Percentiles rank a stretch among this genome's conserved stretches.
Conservation (phyloP, 2,329 filamentous ascomycete genomes). For the Pseudonectria buxi region DNA sequence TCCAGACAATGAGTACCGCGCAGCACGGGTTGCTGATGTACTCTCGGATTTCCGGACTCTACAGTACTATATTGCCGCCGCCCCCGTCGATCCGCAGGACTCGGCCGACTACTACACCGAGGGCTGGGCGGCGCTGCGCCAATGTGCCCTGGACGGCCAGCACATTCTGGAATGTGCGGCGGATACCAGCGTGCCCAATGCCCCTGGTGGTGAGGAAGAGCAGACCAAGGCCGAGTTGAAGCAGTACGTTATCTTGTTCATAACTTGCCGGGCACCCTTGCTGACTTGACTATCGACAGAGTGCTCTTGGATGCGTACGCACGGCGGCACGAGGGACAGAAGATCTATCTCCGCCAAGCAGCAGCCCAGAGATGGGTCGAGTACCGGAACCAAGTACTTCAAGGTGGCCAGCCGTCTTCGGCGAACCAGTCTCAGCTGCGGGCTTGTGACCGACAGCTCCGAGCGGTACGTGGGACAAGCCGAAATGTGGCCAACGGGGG, state of each 20-base stretch:
- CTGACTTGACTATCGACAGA: conserved; percentile 26
- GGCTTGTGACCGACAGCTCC: conserved; percentile 50
- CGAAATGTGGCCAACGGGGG: background rate
- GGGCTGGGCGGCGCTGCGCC: conserved; percentile 55
- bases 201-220: conserved; percentile 48
- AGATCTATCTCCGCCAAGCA: conserved; percentile 56
- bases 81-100: conserved; percentile 47
- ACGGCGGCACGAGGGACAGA: conserved; percentile 56
- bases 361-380: conserved; percentile 55
- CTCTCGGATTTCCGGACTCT: conserved; percentile 55
- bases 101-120: conserved; percentile 56
- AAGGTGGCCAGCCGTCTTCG: conserved; percentile 42
- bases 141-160: conserved; percentile 56
- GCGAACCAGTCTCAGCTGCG: conserved; percentile 43
- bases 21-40: conserved; percentile 53
- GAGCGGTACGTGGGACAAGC: conserved; percentile 40
- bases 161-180: conserved; percentile 59
- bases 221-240: conserved; percentile 56
- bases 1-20: conserved; percentile 54
- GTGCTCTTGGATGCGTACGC: conserved; percentile 54
- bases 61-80: conserved; percentile 55
- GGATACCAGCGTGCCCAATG: conserved; percentile 51
- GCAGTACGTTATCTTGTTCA: conserved; percentile 46
- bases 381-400: conserved; percentile 46
- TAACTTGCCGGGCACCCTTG: background rate